These are phyloP conservation scores for Paraconiothyrium brasiliense DNA, from an alignment of 2,329 filamentous ascomycete species.

Conservation along the genomic window DNA sequence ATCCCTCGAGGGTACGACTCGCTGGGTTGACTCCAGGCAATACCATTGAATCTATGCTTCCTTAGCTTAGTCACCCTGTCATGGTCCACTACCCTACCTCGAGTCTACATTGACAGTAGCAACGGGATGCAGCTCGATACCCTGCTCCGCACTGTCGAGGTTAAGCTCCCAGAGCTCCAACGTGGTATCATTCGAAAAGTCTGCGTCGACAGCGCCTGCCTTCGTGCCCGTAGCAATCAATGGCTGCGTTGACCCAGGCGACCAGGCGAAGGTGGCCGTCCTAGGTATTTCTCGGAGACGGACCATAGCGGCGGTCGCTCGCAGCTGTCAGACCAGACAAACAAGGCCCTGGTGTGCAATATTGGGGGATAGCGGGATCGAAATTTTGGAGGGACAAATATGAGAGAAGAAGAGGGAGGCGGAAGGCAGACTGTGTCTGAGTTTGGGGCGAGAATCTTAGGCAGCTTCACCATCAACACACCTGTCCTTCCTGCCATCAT, in stretches of 20 bases:
- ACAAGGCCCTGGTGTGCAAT: slow-evolving; percentile 10
- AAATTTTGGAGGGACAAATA: slow-evolving; percentile 21
- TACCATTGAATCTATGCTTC: slow-evolving; percentile 83
- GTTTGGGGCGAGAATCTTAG: slow-evolving; percentile 27
- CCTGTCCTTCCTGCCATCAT: slow-evolving; percentile 47
- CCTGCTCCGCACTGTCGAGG: slow-evolving; percentile 78
- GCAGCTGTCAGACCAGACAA: slow-evolving; percentile 35
- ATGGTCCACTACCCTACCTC: slow-evolving; percentile 65
- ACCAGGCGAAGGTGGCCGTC: slow-evolving; percentile 98
- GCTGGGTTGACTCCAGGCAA: slow-evolving; percentile 89
- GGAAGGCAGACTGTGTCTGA: slow-evolving; percentile 33
- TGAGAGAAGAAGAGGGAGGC: slow-evolving; percentile 28
- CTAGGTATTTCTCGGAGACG: slow-evolving; percentile 94
- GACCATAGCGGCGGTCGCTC: slow-evolving; percentile 73
- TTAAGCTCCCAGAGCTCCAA: slow-evolving; percentile 95
- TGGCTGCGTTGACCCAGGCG: slow-evolving; percentile 78
- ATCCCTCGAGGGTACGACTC: slow-evolving; percentile 83
- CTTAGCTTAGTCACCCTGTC: background rate
- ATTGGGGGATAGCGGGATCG: slow-evolving; percentile 26
- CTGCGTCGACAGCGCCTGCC: slow-evolving; percentile 92
- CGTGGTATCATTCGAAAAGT: slow-evolving; percentile 97
- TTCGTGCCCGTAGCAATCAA: slow-evolving; percentile 92
- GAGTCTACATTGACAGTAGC: slow-evolving; percentile 87
- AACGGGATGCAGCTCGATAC: slow-evolving; percentile 84
- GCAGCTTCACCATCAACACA: slow-evolving; percentile 44